These are phyloP conservation scores for Pseudotsuga menziesii DNA, from an alignment of 75 land plant genomes.

Conservation along the genomic window DNA sequence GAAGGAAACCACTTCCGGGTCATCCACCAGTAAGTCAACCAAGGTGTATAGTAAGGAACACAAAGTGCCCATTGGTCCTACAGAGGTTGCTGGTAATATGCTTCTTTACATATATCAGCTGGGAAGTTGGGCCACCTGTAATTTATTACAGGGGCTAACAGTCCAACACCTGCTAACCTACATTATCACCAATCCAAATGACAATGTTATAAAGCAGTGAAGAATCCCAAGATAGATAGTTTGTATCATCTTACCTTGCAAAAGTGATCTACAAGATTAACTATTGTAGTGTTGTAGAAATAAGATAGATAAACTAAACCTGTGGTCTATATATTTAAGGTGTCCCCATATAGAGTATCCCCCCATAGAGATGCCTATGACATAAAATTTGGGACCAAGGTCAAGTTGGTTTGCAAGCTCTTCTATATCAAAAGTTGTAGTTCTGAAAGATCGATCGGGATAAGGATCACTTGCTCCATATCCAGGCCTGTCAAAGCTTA, in stretches of 20 bases:
- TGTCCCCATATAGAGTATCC: constrained; percentile 59
- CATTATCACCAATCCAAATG: not conserved
- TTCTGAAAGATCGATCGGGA: constrained; percentile 47
- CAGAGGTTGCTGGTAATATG: constrained; percentile 18
- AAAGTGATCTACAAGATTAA: not conserved
- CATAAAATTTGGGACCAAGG: constrained; percentile 65
- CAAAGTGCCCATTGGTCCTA: constrained; percentile 30
- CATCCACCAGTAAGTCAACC: constrained; percentile 36
- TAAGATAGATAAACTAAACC: not conserved
- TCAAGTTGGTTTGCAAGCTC: constrained; percentile 73
- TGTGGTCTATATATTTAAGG: constrained; percentile 43
- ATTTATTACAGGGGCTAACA: constrained; percentile 42
- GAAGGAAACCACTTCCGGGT: constrained; percentile 25
- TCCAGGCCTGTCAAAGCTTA: constrained; percentile 84
- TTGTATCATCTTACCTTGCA: too few species aligned
- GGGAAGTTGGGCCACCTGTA: constrained; percentile 54
- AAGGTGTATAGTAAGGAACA: constrained; percentile 40
- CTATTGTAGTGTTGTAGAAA: not conserved
- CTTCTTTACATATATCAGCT: constrained; percentile 15
- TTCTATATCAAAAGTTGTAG: constrained; percentile 63
- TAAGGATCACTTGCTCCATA: constrained; percentile 93
- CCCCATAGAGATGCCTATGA: constrained; percentile 65
- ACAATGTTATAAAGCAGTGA: not conserved
- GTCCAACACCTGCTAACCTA: constrained; percentile 51
- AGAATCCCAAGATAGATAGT: not conserved